Base-by-base conservation (phyloP, 2,329 filamentous ascomycete genomes). In the Lecanicillium sp. region DNA sequence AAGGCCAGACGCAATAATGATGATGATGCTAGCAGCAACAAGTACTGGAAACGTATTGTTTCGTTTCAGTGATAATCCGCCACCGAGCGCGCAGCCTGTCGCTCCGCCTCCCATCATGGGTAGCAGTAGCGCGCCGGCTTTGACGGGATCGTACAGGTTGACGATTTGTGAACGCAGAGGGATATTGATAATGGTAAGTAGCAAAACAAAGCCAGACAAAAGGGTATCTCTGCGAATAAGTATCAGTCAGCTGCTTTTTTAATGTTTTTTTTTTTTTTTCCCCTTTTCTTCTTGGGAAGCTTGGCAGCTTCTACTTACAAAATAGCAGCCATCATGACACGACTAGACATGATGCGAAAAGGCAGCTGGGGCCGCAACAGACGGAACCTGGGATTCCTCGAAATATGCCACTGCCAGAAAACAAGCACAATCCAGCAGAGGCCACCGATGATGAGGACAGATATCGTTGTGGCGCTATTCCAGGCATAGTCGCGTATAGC, bases 161-260 rank as follows among this genome's bases (percentile, higher is more conserved):
- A 48, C 48, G 16, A 51, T 48, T 35, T 51, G 45, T 9, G 48
- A 41, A 13, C 49, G 45, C 13, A 51, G 41, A 11, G 48, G 48
- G n/a, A 51, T 41, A 28, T 50, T 48, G 39, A 51, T 42, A 15
- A 51, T 43, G 20, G 37, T 37, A 5, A 50, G 33, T 5, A 48
- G 37, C 25, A 51, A 40, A 22, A 48, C 43, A 27, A 51, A 51
- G 5, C 49, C 49, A 8, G 45, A 44, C 2, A 48, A 33, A 13
- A 49, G 38, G 2, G 45, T 49, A 29, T 43, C 43, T n/a, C 45
- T 47, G 17, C 4, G 18, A 11, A 16, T 12, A 13, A 20, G 11
- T 19, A 9, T 38, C 34, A 42, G 31, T 7, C 12, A 9, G 2
- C 15, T 20, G 41, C 18, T 12, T n/a, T 18, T 20, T 33, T 18